Conservation (phyloP, 176 grass and related monocot genomes). For the Eleusine coracana region DNA sequence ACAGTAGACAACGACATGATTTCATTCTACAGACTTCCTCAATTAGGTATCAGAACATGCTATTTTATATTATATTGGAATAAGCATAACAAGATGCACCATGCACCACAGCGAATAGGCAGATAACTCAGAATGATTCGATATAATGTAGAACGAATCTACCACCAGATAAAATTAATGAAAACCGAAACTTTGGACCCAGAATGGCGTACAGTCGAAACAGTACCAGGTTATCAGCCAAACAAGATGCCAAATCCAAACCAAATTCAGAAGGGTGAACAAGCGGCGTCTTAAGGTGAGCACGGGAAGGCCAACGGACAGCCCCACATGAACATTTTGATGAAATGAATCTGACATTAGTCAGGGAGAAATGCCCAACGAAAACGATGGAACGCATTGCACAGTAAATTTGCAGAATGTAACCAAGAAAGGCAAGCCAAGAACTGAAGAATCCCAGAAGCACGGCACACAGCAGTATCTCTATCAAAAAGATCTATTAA, state of each 20-base stretch:
- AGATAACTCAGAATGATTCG: neutral
- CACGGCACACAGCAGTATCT: neutral
- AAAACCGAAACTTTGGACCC: neutral
- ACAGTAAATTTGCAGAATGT: neutral
- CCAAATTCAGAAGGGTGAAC: neutral
- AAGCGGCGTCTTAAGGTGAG: no score
- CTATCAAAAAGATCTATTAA: slow-evolving; percentile 26
- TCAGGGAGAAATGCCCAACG: neutral
- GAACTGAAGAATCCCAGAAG: neutral
- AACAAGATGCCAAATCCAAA: neutral
- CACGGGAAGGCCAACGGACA: neutral
- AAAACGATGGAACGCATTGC: neutral
- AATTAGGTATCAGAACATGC: neutral
- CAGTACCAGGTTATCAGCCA: neutral
- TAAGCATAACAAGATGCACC: neutral
- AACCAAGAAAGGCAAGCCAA: neutral
- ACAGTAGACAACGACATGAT: neutral
- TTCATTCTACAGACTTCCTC: neutral
- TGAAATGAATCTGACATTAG: neutral
- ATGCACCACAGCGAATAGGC: neutral
- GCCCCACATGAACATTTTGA: neutral
- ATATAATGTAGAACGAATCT: neutral
- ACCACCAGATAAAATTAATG: neutral
- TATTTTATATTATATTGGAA: neutral
- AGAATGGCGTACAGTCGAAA: neutral